phyloP scores from a whole-genome alignment of 176 grass and related monocot genomes.

The Aegilops sharonensis region DNA sequence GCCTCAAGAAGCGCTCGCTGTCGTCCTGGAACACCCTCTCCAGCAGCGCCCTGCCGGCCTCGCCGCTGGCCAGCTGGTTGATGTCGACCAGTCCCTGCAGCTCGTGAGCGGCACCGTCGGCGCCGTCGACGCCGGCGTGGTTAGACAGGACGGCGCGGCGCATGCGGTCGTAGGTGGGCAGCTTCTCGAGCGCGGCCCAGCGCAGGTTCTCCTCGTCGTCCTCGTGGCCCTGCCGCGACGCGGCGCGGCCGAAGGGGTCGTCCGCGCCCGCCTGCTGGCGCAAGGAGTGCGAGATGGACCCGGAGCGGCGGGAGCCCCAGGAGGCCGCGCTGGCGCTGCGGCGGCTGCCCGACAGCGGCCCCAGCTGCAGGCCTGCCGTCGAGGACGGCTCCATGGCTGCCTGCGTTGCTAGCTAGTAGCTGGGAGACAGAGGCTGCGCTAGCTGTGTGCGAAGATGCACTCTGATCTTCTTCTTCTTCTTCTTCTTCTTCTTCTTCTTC shows the following conservation, averaged over 20 bases:
- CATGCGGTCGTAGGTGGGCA: constrained; percentile 89
- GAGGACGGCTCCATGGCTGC: no score
- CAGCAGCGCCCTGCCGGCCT: constrained; percentile 24
- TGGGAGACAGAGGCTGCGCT: no score
- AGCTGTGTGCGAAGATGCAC: no score
- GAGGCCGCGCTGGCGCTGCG: neutral
- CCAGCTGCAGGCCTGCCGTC: no score
- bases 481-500: no score
- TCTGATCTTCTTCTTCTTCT: no score
- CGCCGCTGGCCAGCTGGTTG: constrained; percentile 25
- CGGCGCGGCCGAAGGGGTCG: constrained; percentile 43
- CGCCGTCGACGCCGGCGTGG: neutral
- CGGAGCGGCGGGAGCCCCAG: neutral
- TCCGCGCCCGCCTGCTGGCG: constrained; percentile 2
- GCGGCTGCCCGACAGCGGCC: constrained; percentile 7
- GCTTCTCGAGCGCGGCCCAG: constrained; percentile 94
- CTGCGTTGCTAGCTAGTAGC: no score
- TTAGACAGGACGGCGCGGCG: constrained; percentile 43
- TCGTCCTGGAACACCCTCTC: constrained; percentile 67
- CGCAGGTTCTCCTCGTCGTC: constrained; percentile 85
- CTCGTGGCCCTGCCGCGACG: constrained; percentile 24
- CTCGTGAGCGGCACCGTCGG: neutral
- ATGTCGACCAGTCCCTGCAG: constrained; percentile 32
- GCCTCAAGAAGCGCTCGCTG: constrained; percentile 61
- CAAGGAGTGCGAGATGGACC: constrained; percentile 37